Conservation (phyloP, 2,329 filamentous ascomycete species). For the Fusarium tanahbumbuense region DNA sequence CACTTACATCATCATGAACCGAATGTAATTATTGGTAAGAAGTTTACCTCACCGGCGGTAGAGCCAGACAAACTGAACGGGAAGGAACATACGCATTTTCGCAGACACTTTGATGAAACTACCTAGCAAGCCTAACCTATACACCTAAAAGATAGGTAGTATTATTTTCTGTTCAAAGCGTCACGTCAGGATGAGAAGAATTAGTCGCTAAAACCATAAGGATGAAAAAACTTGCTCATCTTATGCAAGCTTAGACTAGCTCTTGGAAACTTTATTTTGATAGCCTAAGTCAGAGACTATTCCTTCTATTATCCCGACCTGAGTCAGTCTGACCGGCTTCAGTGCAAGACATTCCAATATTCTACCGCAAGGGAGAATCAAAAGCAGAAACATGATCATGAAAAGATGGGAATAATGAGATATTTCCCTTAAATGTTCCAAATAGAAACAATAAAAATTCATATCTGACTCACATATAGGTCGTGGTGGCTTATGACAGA, state of each 20-base stretch:
- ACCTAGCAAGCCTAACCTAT: no score
- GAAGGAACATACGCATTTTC: no score
- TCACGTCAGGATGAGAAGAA: no score
- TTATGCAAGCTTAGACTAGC: neutral
- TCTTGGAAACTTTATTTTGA: neutral
- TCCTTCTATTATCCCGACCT: no score
- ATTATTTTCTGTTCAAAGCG: no score
- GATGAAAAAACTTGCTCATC: neutral
- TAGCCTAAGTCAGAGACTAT: neutral
- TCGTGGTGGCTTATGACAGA: slow-evolving; percentile 8
- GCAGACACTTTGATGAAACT: no score
- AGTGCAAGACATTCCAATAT: neutral
- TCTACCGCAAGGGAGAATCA: neutral
- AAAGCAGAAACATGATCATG: neutral
- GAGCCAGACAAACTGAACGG: no score
- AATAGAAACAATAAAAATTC: slow-evolving; percentile 10
- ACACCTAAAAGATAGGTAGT: no score
- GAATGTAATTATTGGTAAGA: no score
- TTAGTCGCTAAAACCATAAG: neutral
- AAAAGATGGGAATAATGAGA: neutral
- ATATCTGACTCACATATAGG: neutral
- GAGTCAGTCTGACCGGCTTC: neutral
- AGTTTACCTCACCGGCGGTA: no score
- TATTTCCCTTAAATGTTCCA: slow-evolving; percentile 1
- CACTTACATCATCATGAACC: no score